These are phyloP conservation scores for Tetraselmis chui DNA, from an alignment of 139 green algal species.

Conservation along the genomic window DNA sequence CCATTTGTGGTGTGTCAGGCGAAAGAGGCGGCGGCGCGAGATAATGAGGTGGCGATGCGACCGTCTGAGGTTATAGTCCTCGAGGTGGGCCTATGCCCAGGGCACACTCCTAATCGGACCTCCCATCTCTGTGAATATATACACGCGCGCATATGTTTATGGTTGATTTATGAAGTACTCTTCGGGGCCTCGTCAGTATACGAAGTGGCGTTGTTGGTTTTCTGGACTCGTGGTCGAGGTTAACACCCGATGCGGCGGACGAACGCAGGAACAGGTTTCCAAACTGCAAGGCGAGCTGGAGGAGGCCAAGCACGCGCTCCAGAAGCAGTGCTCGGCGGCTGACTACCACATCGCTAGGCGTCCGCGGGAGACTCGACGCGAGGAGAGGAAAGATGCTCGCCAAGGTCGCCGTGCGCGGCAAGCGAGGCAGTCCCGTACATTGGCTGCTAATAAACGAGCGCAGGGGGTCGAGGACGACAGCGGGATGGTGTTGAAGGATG, in stretches of 20 bases:
- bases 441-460: background rate
- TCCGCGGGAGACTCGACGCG: too few relatives aligned
- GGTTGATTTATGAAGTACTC: background rate
- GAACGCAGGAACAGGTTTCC: background rate
- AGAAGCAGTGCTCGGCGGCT: background rate
- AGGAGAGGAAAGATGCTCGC: background rate
- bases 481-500: background rate
- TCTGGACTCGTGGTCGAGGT: background rate
- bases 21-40: background rate
- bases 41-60: background rate
- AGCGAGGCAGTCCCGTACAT: too few relatives aligned
- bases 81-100: too few relatives aligned
- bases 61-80: too few relatives aligned
- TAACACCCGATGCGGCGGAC: background rate
- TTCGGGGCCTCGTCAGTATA: background rate
- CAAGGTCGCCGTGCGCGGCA: background rate
- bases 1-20: too few relatives aligned
- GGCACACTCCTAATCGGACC: too few relatives aligned
- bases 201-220: background rate
- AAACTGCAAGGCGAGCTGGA: background rate
- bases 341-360: too few relatives aligned
- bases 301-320: background rate
- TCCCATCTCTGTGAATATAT: too few relatives aligned
- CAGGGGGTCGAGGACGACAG: background rate
- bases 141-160: too few relatives aligned